These are phyloP conservation scores for Trypanosoma cruzi DNA, from an alignment of 208 protist genomes.

Conservation along the genomic window DNA sequence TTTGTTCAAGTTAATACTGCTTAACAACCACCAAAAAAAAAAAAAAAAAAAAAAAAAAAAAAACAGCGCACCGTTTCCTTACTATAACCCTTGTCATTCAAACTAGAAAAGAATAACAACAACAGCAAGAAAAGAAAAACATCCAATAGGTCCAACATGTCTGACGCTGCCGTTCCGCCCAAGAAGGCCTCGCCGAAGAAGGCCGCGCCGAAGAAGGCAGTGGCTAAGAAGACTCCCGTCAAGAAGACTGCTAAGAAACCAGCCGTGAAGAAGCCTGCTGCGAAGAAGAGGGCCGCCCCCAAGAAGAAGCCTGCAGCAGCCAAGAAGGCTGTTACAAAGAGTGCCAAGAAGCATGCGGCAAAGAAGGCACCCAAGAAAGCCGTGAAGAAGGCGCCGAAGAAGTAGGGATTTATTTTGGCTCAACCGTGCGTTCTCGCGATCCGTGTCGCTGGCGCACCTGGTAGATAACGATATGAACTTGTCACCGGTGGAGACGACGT, in stretches of 20 bases:
- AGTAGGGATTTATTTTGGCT: neutral
- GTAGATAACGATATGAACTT: no score
- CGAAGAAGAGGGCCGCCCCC: constrained; percentile 30
- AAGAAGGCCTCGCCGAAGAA: constrained; percentile 9
- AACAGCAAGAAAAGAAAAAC: constrained; percentile 4
- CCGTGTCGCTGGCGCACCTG: no score
- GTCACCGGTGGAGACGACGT: no score
- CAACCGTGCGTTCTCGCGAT: no score
- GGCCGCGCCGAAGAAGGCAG: neutral
- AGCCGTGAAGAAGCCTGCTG: constrained; percentile 28
- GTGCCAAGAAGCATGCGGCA: constrained; percentile 29
- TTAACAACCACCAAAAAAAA: no score
- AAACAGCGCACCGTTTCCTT: no score
- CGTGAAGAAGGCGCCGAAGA: constrained; percentile 17
- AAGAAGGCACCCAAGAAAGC: constrained; percentile 39
- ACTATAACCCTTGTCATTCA: neutral
- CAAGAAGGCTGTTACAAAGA: constrained; percentile 30
- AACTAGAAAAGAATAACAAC: constrained; percentile 10
- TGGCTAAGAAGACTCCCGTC: neutral
- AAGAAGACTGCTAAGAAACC: constrained; percentile 23
- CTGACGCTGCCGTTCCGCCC: neutral
- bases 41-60: no score
- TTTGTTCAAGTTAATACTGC: no score
- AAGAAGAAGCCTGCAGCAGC: constrained; percentile 21
- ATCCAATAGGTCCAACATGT: no score